Percentiles rank a stretch among this genome's conserved stretches.
Conservation (phyloP, 805 yeast genomes). For the Wickerhamiella parazyma region DNA sequence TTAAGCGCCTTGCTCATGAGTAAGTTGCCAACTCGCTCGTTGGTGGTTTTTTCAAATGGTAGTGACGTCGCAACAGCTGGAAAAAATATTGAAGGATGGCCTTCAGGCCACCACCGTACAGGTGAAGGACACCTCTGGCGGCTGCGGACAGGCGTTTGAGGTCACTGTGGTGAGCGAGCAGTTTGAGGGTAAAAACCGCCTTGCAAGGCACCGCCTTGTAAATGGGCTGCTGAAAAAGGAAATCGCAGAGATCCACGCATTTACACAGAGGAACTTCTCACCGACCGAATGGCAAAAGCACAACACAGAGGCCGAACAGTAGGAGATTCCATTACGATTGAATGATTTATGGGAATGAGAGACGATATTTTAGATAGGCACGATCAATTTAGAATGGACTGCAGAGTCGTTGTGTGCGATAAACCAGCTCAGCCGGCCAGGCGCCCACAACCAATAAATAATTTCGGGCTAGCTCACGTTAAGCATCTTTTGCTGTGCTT, state of each 20-base stretch:
- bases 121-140: conserved; percentile 72
- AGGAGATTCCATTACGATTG: too few relatives aligned
- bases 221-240: conserved; percentile 71
- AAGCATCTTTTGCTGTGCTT: conserved; percentile 1
- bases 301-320: too few relatives aligned
- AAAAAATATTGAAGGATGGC: conserved; percentile 33
- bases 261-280: conserved; percentile 68
- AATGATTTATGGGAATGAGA: background rate
- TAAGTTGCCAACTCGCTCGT: background rate
- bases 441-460: background rate
- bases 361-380: background rate
- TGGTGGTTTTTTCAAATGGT: background rate
- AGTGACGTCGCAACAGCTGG: conserved; percentile 15
- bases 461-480: background rate
- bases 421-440: too few relatives aligned
- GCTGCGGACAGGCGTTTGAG: conserved; percentile 97
- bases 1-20: conserved; percentile 10
- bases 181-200: conserved; percentile 70
- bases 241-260: conserved; percentile 80
- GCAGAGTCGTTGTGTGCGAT: too few relatives aligned
- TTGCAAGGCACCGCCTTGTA: conserved; percentile 77
- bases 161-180: conserved; percentile 65
- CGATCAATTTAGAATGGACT: too few relatives aligned
- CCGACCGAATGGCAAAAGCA: conserved; percentile 64
- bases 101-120: conserved; percentile 53